These are phyloP conservation scores for Millerago galiae DNA, from an alignment of 805 yeast genomes.

Conservation along the genomic window DNA sequence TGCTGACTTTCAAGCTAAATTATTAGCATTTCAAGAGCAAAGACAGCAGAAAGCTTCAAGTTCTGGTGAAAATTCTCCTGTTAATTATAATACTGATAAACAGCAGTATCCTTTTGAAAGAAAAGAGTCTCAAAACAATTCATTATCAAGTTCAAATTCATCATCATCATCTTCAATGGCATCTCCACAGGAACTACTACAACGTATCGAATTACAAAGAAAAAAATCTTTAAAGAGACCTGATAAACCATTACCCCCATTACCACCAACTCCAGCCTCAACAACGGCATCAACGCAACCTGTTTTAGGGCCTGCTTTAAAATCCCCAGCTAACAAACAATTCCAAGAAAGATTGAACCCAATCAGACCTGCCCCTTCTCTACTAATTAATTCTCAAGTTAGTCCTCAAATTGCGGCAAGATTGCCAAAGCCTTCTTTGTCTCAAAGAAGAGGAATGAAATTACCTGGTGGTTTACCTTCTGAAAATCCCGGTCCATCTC, in stretches of 20 bases:
- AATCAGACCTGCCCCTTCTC: conserved; percentile 24
- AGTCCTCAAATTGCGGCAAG: conserved; percentile 75
- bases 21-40: conserved; percentile 81
- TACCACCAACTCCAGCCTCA: conserved; percentile 25
- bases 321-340: neutral
- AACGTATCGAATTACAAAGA: conserved; percentile 19
- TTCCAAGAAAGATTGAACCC: conserved; percentile 14
- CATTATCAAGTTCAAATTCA: neutral
- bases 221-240: conserved; percentile 13
- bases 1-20: conserved; percentile 80
- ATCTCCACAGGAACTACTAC: conserved; percentile 6
- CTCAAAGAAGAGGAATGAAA: conserved; percentile 76
- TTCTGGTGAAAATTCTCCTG: conserved; percentile 10
- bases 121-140: neutral
- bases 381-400: conserved; percentile 44
- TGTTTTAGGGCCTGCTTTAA: neutral
- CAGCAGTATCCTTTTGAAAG: neutral
- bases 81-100: conserved; percentile 3
- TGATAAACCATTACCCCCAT: conserved; percentile 33
- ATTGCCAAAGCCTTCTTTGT: conserved; percentile 74
- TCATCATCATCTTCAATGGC: conserved; percentile 6
- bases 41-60: conserved; percentile 43
- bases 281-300: neutral
- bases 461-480: conserved; percentile 80
- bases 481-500: conserved; percentile 19